phyloP scores from a whole-genome alignment of 805 yeast species.

The Ascoidea rubescens region DNA sequence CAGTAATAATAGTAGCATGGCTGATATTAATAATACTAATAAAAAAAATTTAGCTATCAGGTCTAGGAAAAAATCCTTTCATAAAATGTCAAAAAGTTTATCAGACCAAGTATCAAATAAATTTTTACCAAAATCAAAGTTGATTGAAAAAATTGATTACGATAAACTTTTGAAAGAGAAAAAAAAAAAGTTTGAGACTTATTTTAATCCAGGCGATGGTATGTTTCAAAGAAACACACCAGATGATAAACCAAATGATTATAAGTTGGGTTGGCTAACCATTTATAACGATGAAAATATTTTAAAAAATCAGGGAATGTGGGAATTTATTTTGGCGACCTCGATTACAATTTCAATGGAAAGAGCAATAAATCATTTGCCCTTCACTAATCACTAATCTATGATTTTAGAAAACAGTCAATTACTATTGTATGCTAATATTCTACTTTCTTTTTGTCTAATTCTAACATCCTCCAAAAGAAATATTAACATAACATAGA shows the following conservation, averaged over 20 bases:
- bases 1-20: too few species aligned
- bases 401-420: too few species aligned
- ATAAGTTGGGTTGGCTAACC: constrained; percentile 53
- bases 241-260: constrained; percentile 49
- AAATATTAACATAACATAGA: too few species aligned
- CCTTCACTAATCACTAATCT: too few species aligned
- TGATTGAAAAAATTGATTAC: not conserved
- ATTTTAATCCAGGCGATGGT: constrained; percentile 40
- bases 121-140: not conserved
- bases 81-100: not conserved
- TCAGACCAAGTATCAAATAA: not conserved
- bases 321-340: constrained; percentile 33
- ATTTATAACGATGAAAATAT: constrained; percentile 31
- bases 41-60: not conserved
- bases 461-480: too few species aligned
- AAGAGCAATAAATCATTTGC: too few species aligned
- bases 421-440: too few species aligned
- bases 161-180: constrained; percentile 9
- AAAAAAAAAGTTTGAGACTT: constrained; percentile 13
- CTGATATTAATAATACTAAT: not conserved
- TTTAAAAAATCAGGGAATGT: constrained; percentile 27
- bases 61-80: not conserved
- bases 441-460: too few species aligned
- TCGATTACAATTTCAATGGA: too few species aligned
- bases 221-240: constrained; percentile 30